Conservation (phyloP, 495 filamentous ascomycete species). For the Aspergillus incahuasiensis region DNA sequence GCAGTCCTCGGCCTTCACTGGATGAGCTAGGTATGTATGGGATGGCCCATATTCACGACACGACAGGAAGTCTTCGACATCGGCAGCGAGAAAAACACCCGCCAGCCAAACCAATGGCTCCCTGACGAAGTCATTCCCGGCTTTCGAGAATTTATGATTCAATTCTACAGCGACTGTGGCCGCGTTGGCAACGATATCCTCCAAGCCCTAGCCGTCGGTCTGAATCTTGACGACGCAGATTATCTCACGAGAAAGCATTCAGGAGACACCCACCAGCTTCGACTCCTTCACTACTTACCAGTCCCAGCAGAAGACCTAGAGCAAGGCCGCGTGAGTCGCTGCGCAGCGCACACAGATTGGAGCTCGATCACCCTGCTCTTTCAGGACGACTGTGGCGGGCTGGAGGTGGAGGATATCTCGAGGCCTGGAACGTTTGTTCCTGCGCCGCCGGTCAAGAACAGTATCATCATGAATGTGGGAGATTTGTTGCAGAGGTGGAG, state of each 20-base stretch:
- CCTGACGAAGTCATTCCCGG: constrained; percentile 54
- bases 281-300: constrained; percentile 62
- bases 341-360: constrained; percentile 53
- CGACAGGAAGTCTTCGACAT: constrained; percentile 63
- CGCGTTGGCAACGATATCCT: constrained; percentile 42
- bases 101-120: constrained; percentile 63
- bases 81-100: constrained; percentile 51
- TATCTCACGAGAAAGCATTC: constrained; percentile 51
- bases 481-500: constrained; percentile 60
- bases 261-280: constrained; percentile 57
- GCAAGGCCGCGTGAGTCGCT: constrained; percentile 42
- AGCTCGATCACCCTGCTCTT: constrained; percentile 49
- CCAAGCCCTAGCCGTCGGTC: constrained; percentile 48
- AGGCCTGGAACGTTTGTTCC: constrained; percentile 47
- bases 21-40: no score
- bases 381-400: constrained; percentile 49
- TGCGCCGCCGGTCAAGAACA: constrained; percentile 45
- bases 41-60: neutral
- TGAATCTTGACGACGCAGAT: constrained; percentile 44
- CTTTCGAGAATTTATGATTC: constrained; percentile 54
- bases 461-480: constrained; percentile 55
- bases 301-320: constrained; percentile 46
- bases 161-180: constrained; percentile 54
- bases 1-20: neutral
- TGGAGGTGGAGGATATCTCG: constrained; percentile 53